phyloP scores from a whole-genome alignment of 306 rosid genomes.

The Echinosophora koreensis region DNA sequence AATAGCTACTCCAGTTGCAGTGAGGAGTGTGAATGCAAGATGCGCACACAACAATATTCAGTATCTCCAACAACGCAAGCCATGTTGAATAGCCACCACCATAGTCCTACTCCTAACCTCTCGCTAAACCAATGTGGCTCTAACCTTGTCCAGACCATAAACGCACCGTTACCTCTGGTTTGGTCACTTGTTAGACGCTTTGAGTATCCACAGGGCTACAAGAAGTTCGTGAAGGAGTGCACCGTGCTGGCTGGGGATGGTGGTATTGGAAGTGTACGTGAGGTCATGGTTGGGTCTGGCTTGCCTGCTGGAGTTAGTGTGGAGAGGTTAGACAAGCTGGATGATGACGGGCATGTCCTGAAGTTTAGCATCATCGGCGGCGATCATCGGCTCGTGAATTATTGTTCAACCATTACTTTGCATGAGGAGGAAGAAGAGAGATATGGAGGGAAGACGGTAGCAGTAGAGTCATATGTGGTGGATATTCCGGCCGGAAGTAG shows the following conservation, averaged over 20 bases:
- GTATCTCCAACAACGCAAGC: conserved; percentile 32
- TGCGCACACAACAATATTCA: neutral
- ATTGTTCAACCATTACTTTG: conserved; percentile 60
- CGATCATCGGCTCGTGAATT: conserved; percentile 69
- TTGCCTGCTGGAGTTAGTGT: conserved; percentile 60
- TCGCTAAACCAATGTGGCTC: conserved; percentile 66
- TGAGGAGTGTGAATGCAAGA: conserved; percentile 4
- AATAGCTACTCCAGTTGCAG: neutral
- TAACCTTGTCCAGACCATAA: conserved; percentile 54
- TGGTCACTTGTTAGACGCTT: conserved; percentile 74
- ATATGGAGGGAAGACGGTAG: conserved; percentile 51
- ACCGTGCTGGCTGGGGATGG: conserved; percentile 53
- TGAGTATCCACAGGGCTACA: conserved; percentile 65
- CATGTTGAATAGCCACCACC: conserved; percentile 55
- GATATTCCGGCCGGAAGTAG: conserved; percentile 66
- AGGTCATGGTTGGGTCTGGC: conserved; percentile 59
- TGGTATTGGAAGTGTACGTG: conserved; percentile 64
- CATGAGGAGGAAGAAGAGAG: conserved; percentile 55
- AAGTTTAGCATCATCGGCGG: conserved; percentile 72
- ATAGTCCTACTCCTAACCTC: conserved; percentile 18
- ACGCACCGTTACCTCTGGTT: conserved; percentile 63
- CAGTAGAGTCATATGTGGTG: conserved; percentile 70
- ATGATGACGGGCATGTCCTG: conserved; percentile 60
- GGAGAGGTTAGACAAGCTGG: conserved; percentile 67
- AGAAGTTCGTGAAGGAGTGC: conserved; percentile 63